A percentile compares a stretch with the other conserved stretches of the same genome.
Evolutionary conservation across 2,329 filamentous ascomycete species (phyloP).

Genomic region (Fusarium sp.): DNA sequence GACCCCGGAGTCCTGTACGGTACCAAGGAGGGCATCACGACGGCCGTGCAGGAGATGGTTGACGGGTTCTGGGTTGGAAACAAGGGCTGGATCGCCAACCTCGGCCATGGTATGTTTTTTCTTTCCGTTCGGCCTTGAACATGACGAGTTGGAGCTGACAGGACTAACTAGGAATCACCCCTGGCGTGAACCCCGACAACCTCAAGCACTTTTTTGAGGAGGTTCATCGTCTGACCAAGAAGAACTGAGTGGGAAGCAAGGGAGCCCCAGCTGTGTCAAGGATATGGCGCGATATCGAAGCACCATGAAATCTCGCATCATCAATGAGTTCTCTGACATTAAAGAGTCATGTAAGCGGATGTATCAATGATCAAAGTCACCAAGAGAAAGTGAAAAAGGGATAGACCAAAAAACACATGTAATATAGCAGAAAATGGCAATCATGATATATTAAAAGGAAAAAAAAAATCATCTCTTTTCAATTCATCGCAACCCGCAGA

Average conservation of each 20-base stretch:
- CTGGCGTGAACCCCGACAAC: conserved; percentile 92
- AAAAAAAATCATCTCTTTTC: conserved; percentile 12
- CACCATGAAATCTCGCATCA: neutral
- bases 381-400: conserved; percentile 10
- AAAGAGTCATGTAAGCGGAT: conserved; percentile 2
- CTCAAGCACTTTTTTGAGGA: conserved; percentile 95
- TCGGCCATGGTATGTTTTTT: conserved; percentile 84
- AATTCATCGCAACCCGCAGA: conserved; percentile 26
- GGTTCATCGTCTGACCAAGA: conserved; percentile 77
- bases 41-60: conserved; percentile 87
- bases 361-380: conserved; percentile 1
- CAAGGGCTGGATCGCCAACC: conserved; percentile 95
- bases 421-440: conserved; percentile 33
- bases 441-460: conserved; percentile 14
- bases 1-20: conserved; percentile 96
- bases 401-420: conserved; percentile 27
- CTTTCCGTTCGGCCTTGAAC: neutral
- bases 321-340: neutral
- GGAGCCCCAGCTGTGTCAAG: neutral
- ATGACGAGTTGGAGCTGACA: conserved; percentile 19
- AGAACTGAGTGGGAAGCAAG: conserved; percentile 42
- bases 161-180: conserved; percentile 82
- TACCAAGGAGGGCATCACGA: conserved; percentile 81
- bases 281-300: conserved; percentile 1
- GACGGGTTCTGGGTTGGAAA: conserved; percentile 83